Conservation (phyloP, 179 eudicot genomes). For the Heliamphora pulchella region DNA sequence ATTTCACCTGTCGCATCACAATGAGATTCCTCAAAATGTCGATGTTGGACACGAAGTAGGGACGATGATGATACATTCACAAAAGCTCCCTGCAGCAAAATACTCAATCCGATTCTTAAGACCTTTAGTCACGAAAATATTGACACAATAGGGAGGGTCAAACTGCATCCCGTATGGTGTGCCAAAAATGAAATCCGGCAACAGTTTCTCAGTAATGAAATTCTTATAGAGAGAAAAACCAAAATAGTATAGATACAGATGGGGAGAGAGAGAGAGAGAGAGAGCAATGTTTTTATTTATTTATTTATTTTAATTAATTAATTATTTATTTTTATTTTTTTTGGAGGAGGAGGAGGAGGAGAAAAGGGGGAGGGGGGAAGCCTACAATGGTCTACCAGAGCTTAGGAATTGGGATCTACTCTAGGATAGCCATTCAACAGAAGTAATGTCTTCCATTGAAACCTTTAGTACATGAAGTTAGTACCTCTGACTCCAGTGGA, state of each 20-base stretch:
- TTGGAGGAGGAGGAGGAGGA: neutral
- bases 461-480: neutral
- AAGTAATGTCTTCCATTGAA: neutral
- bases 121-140: neutral
- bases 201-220: neutral
- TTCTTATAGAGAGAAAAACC: neutral
- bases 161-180: neutral
- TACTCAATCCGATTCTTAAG: neutral
- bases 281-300: neutral
- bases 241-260: neutral
- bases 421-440: too few relatives aligned
- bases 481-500: neutral
- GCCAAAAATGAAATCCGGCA: neutral
- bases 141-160: neutral
- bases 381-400: neutral
- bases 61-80: neutral
- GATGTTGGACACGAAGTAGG: neutral
- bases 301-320: neutral
- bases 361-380: neutral
- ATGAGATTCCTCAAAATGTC: neutral
- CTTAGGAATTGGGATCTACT: neutral
- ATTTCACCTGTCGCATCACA: constrained; percentile 6
- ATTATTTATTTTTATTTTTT: too few relatives aligned
- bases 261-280: neutral
- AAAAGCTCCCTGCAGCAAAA: constrained; percentile 4